Conservation (phyloP, 768 basidiomycete species). For the Suillus tomentosus region DNA sequence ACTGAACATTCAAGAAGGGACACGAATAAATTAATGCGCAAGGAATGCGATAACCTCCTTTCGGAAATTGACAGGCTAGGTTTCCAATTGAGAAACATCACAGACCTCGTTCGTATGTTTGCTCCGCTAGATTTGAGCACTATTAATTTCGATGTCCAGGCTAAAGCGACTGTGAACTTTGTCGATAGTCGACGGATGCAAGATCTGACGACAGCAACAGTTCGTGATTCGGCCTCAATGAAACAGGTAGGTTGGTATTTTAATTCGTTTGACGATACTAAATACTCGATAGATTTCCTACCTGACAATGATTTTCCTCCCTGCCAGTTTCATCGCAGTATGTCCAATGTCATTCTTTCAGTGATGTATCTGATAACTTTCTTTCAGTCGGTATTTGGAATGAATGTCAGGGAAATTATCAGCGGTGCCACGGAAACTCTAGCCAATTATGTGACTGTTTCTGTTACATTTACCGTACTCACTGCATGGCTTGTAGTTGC, state of each 20-base stretch:
- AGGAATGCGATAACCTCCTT: conserved; percentile 50
- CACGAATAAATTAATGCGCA: conserved; percentile 40
- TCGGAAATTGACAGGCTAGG: conserved; percentile 50
- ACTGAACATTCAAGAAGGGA: conserved; percentile 9
- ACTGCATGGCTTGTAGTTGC: conserved; percentile 57
- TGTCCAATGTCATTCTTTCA: conserved; percentile 8
- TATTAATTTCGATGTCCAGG: conserved; percentile 33
- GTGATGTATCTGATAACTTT: not conserved
- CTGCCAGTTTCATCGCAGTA: conserved; percentile 44
- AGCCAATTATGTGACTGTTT: conserved; percentile 37
- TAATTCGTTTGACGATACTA: conserved; percentile 2
- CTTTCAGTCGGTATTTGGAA: conserved; percentile 18
- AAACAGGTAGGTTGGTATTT: conserved; percentile 23
- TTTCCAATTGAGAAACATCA: conserved; percentile 26
- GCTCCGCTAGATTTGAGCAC: not conserved
- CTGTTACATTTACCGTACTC: conserved; percentile 45
- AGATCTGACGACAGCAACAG: conserved; percentile 13
- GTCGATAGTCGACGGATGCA: conserved; percentile 39
- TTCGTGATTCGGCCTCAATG: conserved; percentile 18
- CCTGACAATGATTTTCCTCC: conserved; percentile 59
- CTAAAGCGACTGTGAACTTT: conserved; percentile 56
- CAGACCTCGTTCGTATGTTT: conserved; percentile 23
- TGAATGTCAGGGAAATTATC: conserved; percentile 26
- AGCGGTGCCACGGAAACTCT: conserved; percentile 28
- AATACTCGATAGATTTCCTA: conserved; percentile 45